Conservation (phyloP, 345 rosid species). For the Rhodamnia rubescens region DNA sequence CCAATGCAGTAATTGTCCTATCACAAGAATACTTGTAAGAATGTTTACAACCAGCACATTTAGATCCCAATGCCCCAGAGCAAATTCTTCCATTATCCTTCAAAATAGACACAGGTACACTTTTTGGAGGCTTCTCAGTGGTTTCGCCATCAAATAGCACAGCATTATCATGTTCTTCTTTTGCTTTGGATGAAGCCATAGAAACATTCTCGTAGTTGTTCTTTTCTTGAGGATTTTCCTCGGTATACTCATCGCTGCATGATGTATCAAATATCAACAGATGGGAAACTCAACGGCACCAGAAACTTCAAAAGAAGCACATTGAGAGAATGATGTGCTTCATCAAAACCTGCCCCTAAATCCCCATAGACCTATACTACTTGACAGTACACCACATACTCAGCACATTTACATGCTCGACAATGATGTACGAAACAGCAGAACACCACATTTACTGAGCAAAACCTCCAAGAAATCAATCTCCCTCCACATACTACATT, state of each 20-base stretch:
- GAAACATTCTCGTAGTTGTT: constrained; percentile 2
- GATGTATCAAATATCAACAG: neutral
- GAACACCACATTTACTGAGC: neutral
- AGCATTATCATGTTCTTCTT: constrained; percentile 6
- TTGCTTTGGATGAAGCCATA: neutral
- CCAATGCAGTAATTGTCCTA: constrained; percentile 40
- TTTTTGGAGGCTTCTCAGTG: neutral
- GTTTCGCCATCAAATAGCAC: neutral
- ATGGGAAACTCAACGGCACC: neutral
- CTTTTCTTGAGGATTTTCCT: constrained; percentile 6
- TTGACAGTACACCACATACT: neutral
- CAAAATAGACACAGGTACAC: constrained; percentile 5
- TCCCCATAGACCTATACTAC: neutral
- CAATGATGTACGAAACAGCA: neutral
- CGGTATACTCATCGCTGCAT: constrained; percentile 32
- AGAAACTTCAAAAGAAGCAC: neutral
- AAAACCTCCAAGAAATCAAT: neutral
- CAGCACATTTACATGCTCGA: neutral
- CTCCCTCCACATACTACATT: neutral
- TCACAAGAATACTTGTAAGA: constrained; percentile 37
- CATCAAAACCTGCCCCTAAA: neutral
- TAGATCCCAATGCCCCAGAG: constrained; percentile 9
- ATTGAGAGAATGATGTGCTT: neutral
- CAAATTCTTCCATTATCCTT: constrained; percentile 6
- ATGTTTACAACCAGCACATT: constrained; percentile 18